Evolutionary conservation across 1,139 yeast species (phyloP).

Genomic region (Blastobotrys apis): DNA sequence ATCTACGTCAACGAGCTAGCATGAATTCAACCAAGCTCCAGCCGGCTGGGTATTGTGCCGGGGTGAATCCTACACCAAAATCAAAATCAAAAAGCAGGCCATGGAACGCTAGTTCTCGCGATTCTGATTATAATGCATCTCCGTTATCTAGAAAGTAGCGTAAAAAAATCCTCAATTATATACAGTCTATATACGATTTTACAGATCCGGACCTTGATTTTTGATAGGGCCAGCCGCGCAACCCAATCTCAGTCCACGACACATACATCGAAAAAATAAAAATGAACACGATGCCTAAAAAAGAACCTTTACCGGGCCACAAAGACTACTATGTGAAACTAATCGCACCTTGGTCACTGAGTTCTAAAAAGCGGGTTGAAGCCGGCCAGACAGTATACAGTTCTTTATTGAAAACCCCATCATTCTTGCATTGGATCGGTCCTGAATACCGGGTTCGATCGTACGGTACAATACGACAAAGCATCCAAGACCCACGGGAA

Average conservation of each 20-base stretch:
- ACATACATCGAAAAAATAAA: too few relatives aligned
- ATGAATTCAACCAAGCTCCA: constrained; percentile 5
- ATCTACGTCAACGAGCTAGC: constrained; percentile 9
- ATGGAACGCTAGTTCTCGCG: constrained; percentile 1
- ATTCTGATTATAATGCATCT: constrained; percentile 2
- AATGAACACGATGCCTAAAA: constrained; percentile 3
- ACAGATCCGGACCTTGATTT: too few relatives aligned
- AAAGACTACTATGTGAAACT: constrained; percentile 1
- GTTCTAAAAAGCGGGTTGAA: not conserved
- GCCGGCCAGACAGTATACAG: not conserved
- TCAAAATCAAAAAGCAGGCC: constrained; percentile 1
- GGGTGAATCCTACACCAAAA: not conserved
- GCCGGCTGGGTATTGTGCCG: constrained; percentile 7
- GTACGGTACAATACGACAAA: constrained; percentile 1
- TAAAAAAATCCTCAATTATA: too few relatives aligned
- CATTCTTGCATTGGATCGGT: constrained; percentile 1
- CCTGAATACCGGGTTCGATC: not conserved
- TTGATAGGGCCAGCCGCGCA: too few relatives aligned
- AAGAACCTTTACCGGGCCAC: constrained; percentile 1
- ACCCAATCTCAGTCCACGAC: not conserved
- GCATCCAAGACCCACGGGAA: constrained; percentile 5
- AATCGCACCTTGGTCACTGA: not conserved
- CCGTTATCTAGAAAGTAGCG: constrained; percentile 6
- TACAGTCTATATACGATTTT: too few relatives aligned
- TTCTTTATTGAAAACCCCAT: not conserved